Evolutionary conservation across 192 early-diverging fungal genomes (phyloP).

Genomic region (Entomortierella beljakovae): DNA sequence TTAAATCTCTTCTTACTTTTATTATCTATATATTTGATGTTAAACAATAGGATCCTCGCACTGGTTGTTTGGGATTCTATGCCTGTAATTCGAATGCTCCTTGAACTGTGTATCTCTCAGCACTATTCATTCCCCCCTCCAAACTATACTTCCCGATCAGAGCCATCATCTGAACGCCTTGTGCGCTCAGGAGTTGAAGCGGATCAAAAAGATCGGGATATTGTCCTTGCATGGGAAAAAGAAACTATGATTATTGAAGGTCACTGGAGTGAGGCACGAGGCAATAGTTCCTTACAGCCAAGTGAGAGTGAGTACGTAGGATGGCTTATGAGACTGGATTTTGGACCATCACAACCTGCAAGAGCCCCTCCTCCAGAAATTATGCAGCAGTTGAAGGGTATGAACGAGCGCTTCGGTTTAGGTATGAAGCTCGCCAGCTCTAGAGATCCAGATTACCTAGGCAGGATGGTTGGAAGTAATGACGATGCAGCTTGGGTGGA

Average conservation of each 20-base stretch:
- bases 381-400: conserved; percentile 24
- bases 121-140: conserved; percentile 52
- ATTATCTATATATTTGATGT: no score
- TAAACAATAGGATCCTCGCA: conserved; percentile 29
- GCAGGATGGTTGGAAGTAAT: conserved; percentile 42
- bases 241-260: conserved; percentile 18
- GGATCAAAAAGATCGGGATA: conserved; percentile 37
- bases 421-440: conserved; percentile 49
- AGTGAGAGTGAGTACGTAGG: conserved; percentile 41
- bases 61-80: conserved; percentile 53
- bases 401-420: conserved; percentile 46
- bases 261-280: conserved; percentile 23
- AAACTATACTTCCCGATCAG: conserved; percentile 44
- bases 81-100: conserved; percentile 39
- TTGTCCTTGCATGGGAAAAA: conserved; percentile 41
- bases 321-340: conserved; percentile 43
- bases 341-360: conserved; percentile 38
- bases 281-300: background rate
- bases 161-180: conserved; percentile 44
- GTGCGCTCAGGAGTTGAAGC: conserved; percentile 24
- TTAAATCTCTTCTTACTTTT: no score
- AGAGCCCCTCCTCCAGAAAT: conserved; percentile 34
- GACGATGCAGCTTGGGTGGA: conserved; percentile 52
- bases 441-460: conserved; percentile 43
- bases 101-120: conserved; percentile 50